Base-by-base conservation (phyloP, 2,329 filamentous ascomycete genomes). In the Fusarium brachygibbosum region DNA sequence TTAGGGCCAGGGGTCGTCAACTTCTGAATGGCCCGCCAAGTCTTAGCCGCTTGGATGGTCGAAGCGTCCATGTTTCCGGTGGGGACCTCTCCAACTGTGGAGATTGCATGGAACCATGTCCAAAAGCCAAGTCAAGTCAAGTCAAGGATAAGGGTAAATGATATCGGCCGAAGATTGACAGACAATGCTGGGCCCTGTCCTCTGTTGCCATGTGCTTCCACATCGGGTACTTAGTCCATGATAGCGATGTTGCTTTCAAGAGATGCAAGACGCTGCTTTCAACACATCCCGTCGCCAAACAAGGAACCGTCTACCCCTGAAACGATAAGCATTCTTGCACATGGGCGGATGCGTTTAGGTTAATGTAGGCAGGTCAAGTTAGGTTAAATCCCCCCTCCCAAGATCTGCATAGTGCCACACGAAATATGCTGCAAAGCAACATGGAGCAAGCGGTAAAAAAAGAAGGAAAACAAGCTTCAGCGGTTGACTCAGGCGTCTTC, bases 381-480 rank as follows among this genome's bases (percentile, higher is more conserved):
- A 9, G 21, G 40, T 16, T 23, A 40, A 40, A 23, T 23, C 19
- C 21, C 23, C 23, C 6, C 23, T 17, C 25, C 28, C 17, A 16
- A 66, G 62, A 70, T 70, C 67, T 61, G 48, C 62, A 49, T 54
- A 54, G 49, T 48, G 46, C 46, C 44, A 58, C 61, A 44, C 29
- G 32, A 54, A 16, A 49, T 35, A 32, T 35, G 53, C 37, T 64
- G 62, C 46, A 41, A 70, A 63, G 40, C 42, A 52, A 70, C 62
- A 66, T 69, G 67, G 67, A 69, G 66, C 51, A 55, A 58, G 63
- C 66, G 66, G 57, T 42, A 63, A 69, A 67, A 35, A 21, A 12
- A 28, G 16, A 53, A 57, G 21, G 35, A 50, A 63, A 67, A 54
- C 42, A 69, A 70, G 57, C 66, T 63, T 69, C 50, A 29, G 21